Base-by-base conservation (phyloP, 345 rosid genomes). In the Durio zibethinus region DNA sequence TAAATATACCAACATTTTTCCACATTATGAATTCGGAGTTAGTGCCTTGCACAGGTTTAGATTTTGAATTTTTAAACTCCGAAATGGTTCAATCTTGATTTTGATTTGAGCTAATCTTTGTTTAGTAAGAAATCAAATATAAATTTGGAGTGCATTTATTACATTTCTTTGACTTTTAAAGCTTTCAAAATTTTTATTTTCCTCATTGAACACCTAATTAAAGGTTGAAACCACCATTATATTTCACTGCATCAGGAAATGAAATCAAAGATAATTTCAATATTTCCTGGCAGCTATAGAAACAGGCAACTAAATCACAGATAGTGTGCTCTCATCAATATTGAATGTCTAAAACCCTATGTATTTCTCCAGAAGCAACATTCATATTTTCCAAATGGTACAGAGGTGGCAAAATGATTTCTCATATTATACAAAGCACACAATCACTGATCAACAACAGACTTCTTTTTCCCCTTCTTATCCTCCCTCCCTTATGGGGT, bases 401-500 rank as follows among this genome's bases (percentile, higher is more conserved):
- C 47, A 52, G 23, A 4, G n/a, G 23, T 33, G 18, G 76, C 75
- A 70, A 63, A 54, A 70, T 70, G 57, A 47, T 70, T 47, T 48
- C 54, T 47, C 60, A 50, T 71, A 12, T 70, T 29, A 70, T 27
- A 50, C 4, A 14, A 71, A 71, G 42, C 59, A 27, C 14, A 65
- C 12, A 43, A 31, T 4, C 18, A 21, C 18, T 36, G 65, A 36
- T 75, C 29, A 29, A 50, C 2, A 62, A 45, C 0, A 6, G n/a
- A 60, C 35, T 60, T 29, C 54, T 10, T 75, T 54, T 35, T 3
- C 7, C 29, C 43, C 14, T 71, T 50, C 27, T 33, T 62, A 40
- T 43, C 54, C 25, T 27, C 40, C 69, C 67, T 47, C 29, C 61
- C n/a, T n/a, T n/a, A n/a, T 7, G 12, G n/a, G 56, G 12, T 47